Conservation (phyloP, 2,329 filamentous ascomycete genomes). For the Aspergillus aculeatinus region DNA sequence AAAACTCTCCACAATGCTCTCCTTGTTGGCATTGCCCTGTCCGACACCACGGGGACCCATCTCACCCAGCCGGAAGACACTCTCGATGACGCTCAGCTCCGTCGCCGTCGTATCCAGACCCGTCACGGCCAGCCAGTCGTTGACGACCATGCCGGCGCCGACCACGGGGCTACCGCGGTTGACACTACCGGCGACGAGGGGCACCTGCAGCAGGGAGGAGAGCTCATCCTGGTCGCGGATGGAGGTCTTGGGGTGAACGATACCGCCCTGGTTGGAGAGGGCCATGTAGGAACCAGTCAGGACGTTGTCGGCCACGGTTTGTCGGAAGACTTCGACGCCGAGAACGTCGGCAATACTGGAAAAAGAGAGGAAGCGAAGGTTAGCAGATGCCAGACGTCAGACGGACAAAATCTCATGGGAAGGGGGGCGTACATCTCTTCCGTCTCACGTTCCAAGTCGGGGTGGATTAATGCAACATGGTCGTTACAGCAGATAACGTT, state of each 20-base stretch:
- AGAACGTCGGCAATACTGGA: conserved; percentile 75
- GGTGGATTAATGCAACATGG: conserved; percentile 93
- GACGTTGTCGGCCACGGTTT: conserved; percentile 96
- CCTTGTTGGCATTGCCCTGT: conserved; percentile 65
- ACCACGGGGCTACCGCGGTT: conserved; percentile 93
- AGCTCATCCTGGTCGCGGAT: conserved; percentile 99
- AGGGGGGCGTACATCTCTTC: conserved; percentile 70
- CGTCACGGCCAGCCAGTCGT: conserved; percentile 95
- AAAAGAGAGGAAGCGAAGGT: not conserved
- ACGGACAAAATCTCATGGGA: not conserved
- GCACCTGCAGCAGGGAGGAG: conserved; percentile 87
- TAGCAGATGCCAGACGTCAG: not conserved
- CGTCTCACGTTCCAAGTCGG: conserved; percentile 93
- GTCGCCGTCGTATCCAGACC: conserved; percentile 95
- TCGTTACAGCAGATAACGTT: conserved; percentile 98
- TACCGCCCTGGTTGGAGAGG: conserved; percentile 89
- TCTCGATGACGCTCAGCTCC: conserved; percentile 93
- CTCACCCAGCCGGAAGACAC: conserved; percentile 91
- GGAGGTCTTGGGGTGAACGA: conserved; percentile 94
- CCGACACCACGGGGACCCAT: conserved; percentile 66
- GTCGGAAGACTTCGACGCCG: conserved; percentile 63
- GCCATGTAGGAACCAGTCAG: conserved; percentile 96
- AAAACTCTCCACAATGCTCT: conserved; percentile 98
- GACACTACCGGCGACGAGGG: conserved; percentile 88
- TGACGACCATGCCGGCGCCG: conserved; percentile 95